Conservation (phyloP, 1,284 basidiomycete genomes). For the Ustilago cynodontis region DNA sequence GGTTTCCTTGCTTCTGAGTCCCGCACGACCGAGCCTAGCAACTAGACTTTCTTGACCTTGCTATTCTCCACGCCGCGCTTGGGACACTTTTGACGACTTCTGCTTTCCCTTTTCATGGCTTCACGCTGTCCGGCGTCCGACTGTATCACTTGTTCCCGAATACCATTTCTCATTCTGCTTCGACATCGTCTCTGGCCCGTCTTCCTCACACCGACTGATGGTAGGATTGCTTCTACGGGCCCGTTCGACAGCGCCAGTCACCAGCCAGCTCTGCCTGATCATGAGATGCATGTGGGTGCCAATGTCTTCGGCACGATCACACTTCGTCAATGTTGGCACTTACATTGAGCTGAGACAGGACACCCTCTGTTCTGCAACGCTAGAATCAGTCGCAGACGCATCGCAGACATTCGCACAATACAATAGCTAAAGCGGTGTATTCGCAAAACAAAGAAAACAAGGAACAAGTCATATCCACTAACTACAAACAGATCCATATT, state of each 20-base stretch:
- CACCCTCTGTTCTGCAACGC: no score
- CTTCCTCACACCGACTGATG: not conserved
- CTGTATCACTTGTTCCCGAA: not conserved
- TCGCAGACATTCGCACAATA: not conserved
- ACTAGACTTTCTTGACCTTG: not conserved
- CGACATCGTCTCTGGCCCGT: not conserved
- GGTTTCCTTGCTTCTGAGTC: not conserved
- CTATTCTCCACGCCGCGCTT: not conserved
- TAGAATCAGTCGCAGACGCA: not conserved
- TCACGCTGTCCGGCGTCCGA: constrained; percentile 12
- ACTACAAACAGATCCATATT: not conserved
- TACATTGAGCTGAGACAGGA: constrained; percentile 14
- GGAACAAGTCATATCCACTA: not conserved
- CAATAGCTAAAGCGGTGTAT: not conserved
- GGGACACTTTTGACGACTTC: not conserved
- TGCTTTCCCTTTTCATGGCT: not conserved
- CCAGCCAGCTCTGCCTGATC: not conserved
- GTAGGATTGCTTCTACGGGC: not conserved
- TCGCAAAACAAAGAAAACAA: not conserved
- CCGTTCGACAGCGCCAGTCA: not conserved
- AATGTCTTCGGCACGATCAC: not conserved
- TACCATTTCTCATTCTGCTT: not conserved
- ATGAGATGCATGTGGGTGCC: not conserved
- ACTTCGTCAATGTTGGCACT: not conserved
- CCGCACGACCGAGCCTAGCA: not conserved